Base-by-base conservation (phyloP, 2,329 filamentous ascomycete genomes). In the Phialocephala subalpina region DNA sequence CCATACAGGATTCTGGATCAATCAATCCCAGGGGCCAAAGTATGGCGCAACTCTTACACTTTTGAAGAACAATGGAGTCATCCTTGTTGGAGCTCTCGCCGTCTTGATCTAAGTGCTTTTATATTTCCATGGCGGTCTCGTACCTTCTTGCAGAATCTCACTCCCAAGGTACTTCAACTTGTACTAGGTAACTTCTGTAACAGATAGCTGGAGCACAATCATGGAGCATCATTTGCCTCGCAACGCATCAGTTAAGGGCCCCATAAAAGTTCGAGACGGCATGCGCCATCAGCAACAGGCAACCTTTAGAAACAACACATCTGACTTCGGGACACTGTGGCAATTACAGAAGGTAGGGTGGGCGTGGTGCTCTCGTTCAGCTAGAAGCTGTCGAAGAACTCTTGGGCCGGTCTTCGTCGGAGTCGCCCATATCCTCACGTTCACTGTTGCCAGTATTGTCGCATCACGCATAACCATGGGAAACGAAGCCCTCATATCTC, bases 251-350 rank as follows among this genome's bases (percentile, higher is more conserved):
- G n/a, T 18, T 33, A 8, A 16, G 33, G 14, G n/a, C 27, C 5
- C 52, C 11, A 33, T 4, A 8, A 9, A 33, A 18, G 25, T 3
- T 9, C 5, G 16, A 35, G 25, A 33, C 35, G 52, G 52, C 27
- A 14, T 56, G 9, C 20, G 14, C 27, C 27, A 56, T 12, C 53
- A 56, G 27, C 53, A 56, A 22, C 53, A 56, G 36, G 53, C 35
- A 2, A 35, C 53, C 1, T 36, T 56, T 1, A 16, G 53, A 4
- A 56, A 56, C 29, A 36, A 56, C n/a, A 1, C 14, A 2, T 56
- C 53, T 4, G 53, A 56, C n/a, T 12, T 36, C 35, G 7, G 53
- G 1, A 18, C 29, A 1, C 1, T n/a, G 2, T 56, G 53, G 53
- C 9, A n/a, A 18, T 35, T 38, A 1, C 4, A 2, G 2, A 35